phyloP scores from a whole-genome alignment of 495 filamentous ascomycete species.

The Antarctomyces pellizariae region DNA sequence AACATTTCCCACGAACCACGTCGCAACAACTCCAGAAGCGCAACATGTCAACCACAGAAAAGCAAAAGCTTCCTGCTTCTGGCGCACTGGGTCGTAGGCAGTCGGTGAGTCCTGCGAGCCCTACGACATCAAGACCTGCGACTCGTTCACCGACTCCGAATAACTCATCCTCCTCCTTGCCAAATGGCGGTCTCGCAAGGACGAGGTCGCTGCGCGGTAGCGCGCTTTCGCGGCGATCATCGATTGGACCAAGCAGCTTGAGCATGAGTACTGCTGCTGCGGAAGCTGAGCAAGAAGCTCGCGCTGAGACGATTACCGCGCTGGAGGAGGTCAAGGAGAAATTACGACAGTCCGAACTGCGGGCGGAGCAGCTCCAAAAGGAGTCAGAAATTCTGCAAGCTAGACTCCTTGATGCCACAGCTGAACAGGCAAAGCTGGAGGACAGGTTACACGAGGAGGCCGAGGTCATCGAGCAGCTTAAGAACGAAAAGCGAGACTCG shows the following conservation, averaged over 20 bases:
- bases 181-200: conserved; percentile 16
- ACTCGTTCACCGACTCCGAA: conserved; percentile 10
- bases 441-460: conserved; percentile 66
- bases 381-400: conserved; percentile 68
- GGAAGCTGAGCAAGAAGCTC: conserved; percentile 27
- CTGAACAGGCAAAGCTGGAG: conserved; percentile 67
- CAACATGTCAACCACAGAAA: conserved; percentile 9
- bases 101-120: conserved; percentile 9
- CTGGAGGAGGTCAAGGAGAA: conserved; percentile 70
- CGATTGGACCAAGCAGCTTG: conserved; percentile 27
- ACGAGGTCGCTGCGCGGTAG: conserved; percentile 26
- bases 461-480: conserved; percentile 51
- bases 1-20: not conserved
- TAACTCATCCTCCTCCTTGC: conserved; percentile 7
- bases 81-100: conserved; percentile 6
- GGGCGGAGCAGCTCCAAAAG: conserved; percentile 59
- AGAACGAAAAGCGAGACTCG: conserved; percentile 57
- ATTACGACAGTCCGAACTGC: conserved; percentile 54
- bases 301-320: conserved; percentile 47
- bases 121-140: conserved; percentile 4
- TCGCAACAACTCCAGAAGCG: conserved; percentile 1
- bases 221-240: conserved; percentile 36
- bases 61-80: conserved; percentile 9
- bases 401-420: conserved; percentile 61
- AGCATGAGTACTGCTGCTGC: conserved; percentile 31